Conservation (phyloP, 2,329 filamentous ascomycete genomes). For the Stagonosporopsis cucurbitacearum region DNA sequence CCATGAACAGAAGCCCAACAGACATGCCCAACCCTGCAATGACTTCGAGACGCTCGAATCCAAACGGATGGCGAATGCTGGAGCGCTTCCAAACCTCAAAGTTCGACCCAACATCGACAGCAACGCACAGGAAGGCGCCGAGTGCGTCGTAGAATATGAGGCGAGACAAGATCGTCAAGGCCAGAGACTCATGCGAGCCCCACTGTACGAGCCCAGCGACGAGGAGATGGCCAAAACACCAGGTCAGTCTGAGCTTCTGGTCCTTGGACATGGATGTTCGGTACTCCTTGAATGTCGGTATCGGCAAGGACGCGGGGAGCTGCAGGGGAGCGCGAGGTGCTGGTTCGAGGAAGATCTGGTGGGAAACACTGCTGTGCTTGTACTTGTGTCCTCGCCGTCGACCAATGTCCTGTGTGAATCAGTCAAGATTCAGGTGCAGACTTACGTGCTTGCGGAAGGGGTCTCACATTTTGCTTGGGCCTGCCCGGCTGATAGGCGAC, state of each 20-base stretch:
- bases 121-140: slow-evolving; percentile 87
- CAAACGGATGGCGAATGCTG: slow-evolving; percentile 92
- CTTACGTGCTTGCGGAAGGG: background rate
- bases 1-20: slow-evolving; percentile 95
- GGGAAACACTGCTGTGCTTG: slow-evolving; percentile 94
- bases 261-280: slow-evolving; percentile 88
- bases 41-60: slow-evolving; percentile 88
- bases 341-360: slow-evolving; percentile 96
- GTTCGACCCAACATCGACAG: slow-evolving; percentile 90
- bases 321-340: slow-evolving; percentile 84
- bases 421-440: slow-evolving; percentile 18
- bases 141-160: slow-evolving; percentile 95
- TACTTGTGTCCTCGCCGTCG: slow-evolving; percentile 96
- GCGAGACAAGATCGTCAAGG: slow-evolving; percentile 90
- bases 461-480: slow-evolving; percentile 65
- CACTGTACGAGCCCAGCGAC: slow-evolving; percentile 87
- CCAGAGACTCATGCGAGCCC: slow-evolving; percentile 82
- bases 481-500: slow-evolving; percentile 59
- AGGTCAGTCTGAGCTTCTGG: slow-evolving; percentile 81
- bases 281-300: slow-evolving; percentile 87
- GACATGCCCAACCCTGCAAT: slow-evolving; percentile 96
- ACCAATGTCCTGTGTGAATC: slow-evolving; percentile 73
- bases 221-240: slow-evolving; percentile 87
- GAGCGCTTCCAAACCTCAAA: slow-evolving; percentile 97
- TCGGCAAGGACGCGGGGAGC: slow-evolving; percentile 87